Conservation (phyloP, 2,329 filamentous ascomycete species). For the Colletotrichum spinosum region DNA sequence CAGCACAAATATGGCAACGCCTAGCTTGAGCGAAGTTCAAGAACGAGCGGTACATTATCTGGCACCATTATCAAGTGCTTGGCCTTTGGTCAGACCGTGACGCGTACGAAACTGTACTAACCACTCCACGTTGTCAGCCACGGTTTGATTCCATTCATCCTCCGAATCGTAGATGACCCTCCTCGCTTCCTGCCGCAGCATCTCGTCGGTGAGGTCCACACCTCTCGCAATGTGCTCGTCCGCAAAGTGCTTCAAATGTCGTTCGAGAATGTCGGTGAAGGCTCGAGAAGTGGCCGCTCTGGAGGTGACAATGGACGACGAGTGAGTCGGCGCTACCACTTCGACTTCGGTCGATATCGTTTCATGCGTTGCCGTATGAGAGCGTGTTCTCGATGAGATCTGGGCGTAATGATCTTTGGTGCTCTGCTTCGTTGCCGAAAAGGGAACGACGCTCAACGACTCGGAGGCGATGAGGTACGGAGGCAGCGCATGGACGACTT, state of each 20-base stretch:
- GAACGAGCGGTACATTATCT: background rate
- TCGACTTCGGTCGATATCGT: background rate
- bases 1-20: background rate
- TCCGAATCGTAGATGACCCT: constrained; percentile 41
- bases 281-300: constrained; percentile 22
- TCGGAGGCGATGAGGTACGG: constrained; percentile 44
- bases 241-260: constrained; percentile 16
- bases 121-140: constrained; percentile 45
- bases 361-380: background rate
- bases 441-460: constrained; percentile 40
- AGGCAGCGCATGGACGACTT: constrained; percentile 41
- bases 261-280: constrained; percentile 20
- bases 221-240: background rate
- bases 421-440: constrained; percentile 42
- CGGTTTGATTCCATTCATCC: constrained; percentile 43
- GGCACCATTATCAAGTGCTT: background rate
- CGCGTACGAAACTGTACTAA: constrained; percentile 40
- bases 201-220: constrained; percentile 39
- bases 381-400: constrained; percentile 19
- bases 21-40: background rate
- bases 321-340: background rate
- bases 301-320: constrained; percentile 5
- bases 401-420: constrained; percentile 41
- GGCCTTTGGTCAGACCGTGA: background rate
- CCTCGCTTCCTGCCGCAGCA: constrained; percentile 44